A percentile compares a stretch with the other conserved stretches of the same genome.
phyloP scores from a whole-genome alignment of 345 rosid genomes.

The Rhodamnia argentea region DNA sequence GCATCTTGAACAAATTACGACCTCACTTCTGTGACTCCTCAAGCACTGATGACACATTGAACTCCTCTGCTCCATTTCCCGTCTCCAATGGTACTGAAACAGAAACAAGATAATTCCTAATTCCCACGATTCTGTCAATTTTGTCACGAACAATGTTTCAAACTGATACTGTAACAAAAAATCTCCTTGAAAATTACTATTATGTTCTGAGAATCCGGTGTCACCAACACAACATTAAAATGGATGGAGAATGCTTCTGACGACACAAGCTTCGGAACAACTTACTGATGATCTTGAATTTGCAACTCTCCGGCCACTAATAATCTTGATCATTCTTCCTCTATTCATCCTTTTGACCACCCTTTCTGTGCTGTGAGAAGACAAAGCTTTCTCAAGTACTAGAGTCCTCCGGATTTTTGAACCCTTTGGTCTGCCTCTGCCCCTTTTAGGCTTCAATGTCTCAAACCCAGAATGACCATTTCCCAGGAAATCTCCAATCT shows the following conservation, averaged over 20 bases:
- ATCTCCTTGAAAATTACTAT: background rate
- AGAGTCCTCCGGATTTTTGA: background rate
- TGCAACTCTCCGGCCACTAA: background rate
- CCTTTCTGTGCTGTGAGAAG: background rate
- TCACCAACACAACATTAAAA: background rate
- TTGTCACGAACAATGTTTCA: background rate
- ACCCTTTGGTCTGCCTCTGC: constrained; percentile 5
- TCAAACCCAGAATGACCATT: background rate
- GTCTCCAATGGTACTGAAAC: constrained; percentile 13
- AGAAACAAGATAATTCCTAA: background rate
- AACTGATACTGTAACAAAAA: background rate
- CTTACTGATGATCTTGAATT: background rate
- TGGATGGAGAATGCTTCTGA: background rate
- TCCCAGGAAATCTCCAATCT: background rate
- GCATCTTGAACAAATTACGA: constrained; percentile 33
- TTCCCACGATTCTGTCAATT: background rate
- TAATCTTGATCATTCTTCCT: background rate
- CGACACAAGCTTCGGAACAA: background rate
- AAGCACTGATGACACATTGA: constrained; percentile 41
- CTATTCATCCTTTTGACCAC: background rate
- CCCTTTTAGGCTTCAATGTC: background rate
- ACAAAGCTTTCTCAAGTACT: background rate
- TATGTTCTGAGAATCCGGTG: background rate
- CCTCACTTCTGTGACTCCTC: constrained; percentile 18
- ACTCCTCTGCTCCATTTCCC: constrained; percentile 9